These are phyloP conservation scores for Pharnaceum exiguum DNA, from an alignment of 148 eudicot species.

Conservation along the genomic window DNA sequence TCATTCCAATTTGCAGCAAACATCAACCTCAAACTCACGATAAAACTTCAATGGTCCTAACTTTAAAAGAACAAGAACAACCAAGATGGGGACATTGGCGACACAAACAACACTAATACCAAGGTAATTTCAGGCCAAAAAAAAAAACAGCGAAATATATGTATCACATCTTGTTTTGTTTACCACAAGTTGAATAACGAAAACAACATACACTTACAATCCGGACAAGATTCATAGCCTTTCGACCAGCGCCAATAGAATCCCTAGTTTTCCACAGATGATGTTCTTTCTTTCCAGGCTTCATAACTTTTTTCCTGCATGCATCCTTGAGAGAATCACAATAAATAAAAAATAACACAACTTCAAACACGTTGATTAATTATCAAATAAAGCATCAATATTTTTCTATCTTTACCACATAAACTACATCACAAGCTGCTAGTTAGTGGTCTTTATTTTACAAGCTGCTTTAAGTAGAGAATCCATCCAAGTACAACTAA, in stretches of 20 bases:
- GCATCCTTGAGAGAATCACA: not conserved
- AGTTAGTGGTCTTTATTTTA: too few relatives aligned
- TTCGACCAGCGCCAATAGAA: conserved; percentile 76
- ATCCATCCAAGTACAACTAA: too few relatives aligned
- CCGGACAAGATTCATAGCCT: conserved; percentile 78
- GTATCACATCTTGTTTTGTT: too few relatives aligned
- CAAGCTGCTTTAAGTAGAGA: too few relatives aligned
- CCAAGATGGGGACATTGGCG: too few relatives aligned
- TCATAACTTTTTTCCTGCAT: conserved; percentile 40
- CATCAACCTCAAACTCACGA: too few relatives aligned
- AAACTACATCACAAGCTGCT: too few relatives aligned
- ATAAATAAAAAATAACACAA: not conserved
- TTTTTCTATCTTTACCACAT: not conserved
- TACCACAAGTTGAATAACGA: not conserved
- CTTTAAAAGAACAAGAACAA: too few relatives aligned
- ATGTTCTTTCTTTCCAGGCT: conserved; percentile 70
- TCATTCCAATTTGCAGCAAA: not conserved
- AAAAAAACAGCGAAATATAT: not conserved
- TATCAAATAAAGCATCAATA: not conserved
- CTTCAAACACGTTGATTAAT: not conserved
- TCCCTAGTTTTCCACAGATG: conserved; percentile 85
- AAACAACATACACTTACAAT: conserved; percentile 41
- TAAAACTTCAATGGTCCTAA: not conserved
- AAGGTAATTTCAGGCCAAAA: not conserved
- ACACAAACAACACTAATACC: too few relatives aligned